A percentile compares a stretch with the other conserved stretches of the same genome.
These are phyloP conservation scores for Ogataea nonfermentans DNA, from an alignment of 805 yeast genomes.

Conservation along the genomic window DNA sequence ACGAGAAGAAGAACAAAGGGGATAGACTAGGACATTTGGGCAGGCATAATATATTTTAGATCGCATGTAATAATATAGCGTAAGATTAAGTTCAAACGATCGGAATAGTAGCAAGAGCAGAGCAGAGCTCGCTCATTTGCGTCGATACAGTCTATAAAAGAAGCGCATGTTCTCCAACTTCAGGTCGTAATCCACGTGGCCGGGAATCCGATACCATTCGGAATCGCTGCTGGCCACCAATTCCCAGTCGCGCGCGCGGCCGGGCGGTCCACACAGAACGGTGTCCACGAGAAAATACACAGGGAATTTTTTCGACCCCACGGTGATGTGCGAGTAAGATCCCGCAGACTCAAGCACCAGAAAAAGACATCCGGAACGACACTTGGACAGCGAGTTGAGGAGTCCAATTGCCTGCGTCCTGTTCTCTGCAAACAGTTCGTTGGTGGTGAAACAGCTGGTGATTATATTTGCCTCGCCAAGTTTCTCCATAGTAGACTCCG, in stretches of 20 bases:
- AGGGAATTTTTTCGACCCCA: constrained; percentile 78
- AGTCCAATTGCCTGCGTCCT: constrained; percentile 58
- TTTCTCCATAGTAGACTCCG: constrained; percentile 14
- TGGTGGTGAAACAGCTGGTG: constrained; percentile 80
- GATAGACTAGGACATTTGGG: too few relatives aligned
- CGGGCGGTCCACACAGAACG: constrained; percentile 54
- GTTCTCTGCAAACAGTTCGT: constrained; percentile 75
- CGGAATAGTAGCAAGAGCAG: too few relatives aligned
- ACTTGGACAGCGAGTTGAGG: constrained; percentile 47
- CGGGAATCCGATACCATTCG: constrained; percentile 68
- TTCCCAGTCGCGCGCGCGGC: constrained; percentile 59
- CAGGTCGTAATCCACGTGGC: constrained; percentile 55
- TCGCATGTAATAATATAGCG: too few relatives aligned
- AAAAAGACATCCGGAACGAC: constrained; percentile 56
- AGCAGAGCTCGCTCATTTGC: constrained; percentile 1
- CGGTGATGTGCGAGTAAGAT: constrained; percentile 74
- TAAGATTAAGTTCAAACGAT: too few relatives aligned
- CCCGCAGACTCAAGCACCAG: constrained; percentile 88
- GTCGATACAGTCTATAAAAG: constrained; percentile 68
- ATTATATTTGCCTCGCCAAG: constrained; percentile 45
- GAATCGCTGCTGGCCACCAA: constrained; percentile 66
- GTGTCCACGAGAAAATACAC: constrained; percentile 78
- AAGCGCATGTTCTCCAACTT: constrained; percentile 87
- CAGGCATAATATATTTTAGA: too few relatives aligned
- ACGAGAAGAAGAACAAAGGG: too few relatives aligned